Conservation (phyloP, 305 asterid genomes). For the Vinca major region DNA sequence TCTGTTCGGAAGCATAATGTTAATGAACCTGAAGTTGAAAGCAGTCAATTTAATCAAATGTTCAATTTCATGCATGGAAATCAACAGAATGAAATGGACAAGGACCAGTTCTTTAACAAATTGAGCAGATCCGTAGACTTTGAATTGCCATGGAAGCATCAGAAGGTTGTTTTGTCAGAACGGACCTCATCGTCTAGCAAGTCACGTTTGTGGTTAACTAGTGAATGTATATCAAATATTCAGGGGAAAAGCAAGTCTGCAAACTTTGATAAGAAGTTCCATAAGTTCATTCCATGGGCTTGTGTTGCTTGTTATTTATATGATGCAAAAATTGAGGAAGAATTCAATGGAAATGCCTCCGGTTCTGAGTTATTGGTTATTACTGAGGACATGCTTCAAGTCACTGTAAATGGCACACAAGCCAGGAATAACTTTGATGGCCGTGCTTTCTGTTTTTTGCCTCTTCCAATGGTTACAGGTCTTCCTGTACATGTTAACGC, state of each 20-base stretch:
- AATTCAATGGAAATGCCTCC: constrained; percentile 24
- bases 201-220: constrained; percentile 73
- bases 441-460: constrained; percentile 93
- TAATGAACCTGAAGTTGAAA: constrained; percentile 54
- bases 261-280: constrained; percentile 41
- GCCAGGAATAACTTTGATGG: constrained; percentile 56
- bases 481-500: constrained; percentile 91
- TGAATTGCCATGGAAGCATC: constrained; percentile 77
- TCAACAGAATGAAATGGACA: constrained; percentile 46
- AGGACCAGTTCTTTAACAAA: constrained; percentile 61
- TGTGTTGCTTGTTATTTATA: constrained; percentile 75
- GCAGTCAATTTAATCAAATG: constrained; percentile 52
- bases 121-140: constrained; percentile 46
- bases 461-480: constrained; percentile 84
- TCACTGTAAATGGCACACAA: constrained; percentile 31
- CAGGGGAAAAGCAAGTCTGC: constrained; percentile 38
- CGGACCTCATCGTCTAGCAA: constrained; percentile 48
- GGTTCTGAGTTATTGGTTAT: constrained; percentile 29
- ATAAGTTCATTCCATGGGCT: constrained; percentile 83
- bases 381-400: constrained; percentile 41
- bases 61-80: constrained; percentile 57
- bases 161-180: constrained; percentile 79
- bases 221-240: constrained; percentile 66
- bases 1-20: constrained; percentile 56
- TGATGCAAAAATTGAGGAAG: constrained; percentile 37